These are phyloP conservation scores for Talaromyces sp. DNA, from an alignment of 2,329 filamentous ascomycete genomes.

Conservation along the genomic window DNA sequence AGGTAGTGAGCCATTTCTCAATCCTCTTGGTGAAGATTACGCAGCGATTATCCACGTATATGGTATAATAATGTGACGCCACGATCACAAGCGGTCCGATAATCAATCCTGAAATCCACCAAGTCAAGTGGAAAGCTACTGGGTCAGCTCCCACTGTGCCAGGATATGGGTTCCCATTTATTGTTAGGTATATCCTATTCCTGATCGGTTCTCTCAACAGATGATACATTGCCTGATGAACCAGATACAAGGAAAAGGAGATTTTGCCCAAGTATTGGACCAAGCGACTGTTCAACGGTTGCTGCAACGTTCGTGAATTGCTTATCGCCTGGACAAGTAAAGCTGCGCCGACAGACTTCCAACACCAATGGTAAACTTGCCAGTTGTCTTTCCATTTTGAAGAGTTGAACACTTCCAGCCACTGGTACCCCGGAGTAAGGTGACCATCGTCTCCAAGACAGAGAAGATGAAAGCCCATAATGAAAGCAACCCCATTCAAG, in stretches of 20 bases:
- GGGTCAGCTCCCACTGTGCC: conserved; percentile 12
- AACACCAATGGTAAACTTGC: conserved; percentile 22
- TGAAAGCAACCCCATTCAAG: conserved; percentile 16
- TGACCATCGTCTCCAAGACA: conserved; percentile 24
- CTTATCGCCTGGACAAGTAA: conserved; percentile 23
- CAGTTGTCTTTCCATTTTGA: conserved; percentile 23
- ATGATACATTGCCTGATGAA: conserved; percentile 26
- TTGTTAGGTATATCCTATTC: conserved; percentile 19
- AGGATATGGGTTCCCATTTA: conserved; percentile 20
- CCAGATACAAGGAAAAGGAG: conserved; percentile 32
- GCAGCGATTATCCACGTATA: conserved; percentile 24
- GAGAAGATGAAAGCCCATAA: conserved; percentile 22
- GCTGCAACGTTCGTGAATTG: conserved; percentile 22
- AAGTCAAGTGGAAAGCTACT: conserved; percentile 21
- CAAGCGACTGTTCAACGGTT: conserved; percentile 21
- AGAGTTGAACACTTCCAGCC: conserved; percentile 20
- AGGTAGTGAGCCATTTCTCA: conserved; percentile 20
- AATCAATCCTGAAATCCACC: conserved; percentile 21
- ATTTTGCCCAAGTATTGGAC: conserved; percentile 31
- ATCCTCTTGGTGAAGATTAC: conserved; percentile 21
- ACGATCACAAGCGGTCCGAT: conserved; percentile 18
- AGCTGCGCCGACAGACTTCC: conserved; percentile 23
- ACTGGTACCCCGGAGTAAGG: conserved; percentile 24
- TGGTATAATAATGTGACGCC: conserved; percentile 22
- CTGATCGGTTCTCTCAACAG: conserved; percentile 20